phyloP scores from a whole-genome alignment of 2,329 filamentous ascomycete genomes.

The Aspergillus pseudoterreus region DNA sequence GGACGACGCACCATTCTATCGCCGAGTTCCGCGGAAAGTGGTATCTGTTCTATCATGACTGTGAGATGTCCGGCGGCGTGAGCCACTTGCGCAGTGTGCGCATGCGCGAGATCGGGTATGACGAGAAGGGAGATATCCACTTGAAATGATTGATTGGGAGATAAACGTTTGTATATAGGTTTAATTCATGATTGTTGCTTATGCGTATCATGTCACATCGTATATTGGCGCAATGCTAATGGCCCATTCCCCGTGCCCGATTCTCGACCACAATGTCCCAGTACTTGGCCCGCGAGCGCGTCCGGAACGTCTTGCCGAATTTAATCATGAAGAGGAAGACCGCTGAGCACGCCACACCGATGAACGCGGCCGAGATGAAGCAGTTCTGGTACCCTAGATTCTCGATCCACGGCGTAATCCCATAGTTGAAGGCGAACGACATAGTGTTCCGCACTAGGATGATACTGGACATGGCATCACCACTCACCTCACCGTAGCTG shows the following conservation, averaged over 20 bases:
- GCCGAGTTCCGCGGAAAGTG: conserved; percentile 68
- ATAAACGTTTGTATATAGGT: neutral
- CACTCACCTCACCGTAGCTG: conserved; percentile 39
- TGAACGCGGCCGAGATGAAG: conserved; percentile 40
- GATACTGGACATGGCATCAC: conserved; percentile 40
- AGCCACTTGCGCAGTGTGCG: conserved; percentile 71
- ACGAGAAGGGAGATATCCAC: conserved; percentile 60
- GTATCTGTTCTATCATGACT: conserved; percentile 76
- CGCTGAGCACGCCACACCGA: conserved; percentile 34
- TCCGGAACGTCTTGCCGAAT: conserved; percentile 35
- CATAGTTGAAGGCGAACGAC: conserved; percentile 46
- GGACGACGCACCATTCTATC: conserved; percentile 79
- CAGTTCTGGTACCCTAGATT: conserved; percentile 44
- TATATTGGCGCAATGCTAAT: conserved; percentile 13
- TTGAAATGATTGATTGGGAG: conserved; percentile 16
- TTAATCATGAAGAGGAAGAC: conserved; percentile 39
- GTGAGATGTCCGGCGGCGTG: conserved; percentile 63
- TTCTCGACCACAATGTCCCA: conserved; percentile 36
- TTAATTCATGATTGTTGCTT: neutral
- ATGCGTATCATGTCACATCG: neutral
- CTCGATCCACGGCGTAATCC: conserved; percentile 46
- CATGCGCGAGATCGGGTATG: conserved; percentile 70
- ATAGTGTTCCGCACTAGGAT: conserved; percentile 49
- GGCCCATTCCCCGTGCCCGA: conserved; percentile 30
- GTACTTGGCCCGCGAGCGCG: conserved; percentile 33